Evolutionary conservation across 2,329 filamentous ascomycete species (phyloP), one percentile per base, ranked within the genome.

Genomic region (Ambrosiella xylebori): DNA sequence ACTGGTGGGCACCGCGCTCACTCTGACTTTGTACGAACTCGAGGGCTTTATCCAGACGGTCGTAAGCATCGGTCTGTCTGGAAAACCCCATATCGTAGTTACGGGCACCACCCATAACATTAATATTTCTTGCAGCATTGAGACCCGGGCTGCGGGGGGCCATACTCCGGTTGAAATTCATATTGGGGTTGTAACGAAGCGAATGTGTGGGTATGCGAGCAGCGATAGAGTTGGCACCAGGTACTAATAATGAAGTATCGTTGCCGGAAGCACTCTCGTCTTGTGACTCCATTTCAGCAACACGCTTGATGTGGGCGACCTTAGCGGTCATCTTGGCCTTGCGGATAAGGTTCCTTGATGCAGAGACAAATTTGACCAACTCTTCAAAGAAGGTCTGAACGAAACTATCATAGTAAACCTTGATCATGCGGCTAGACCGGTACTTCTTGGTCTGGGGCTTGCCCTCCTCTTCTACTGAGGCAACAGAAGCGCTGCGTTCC

Each of bases 331-430:
- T 88, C 71, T 88, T 93, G 56, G 85, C 88, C 70, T 91, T 94
- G 54, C 90, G 83, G 68, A 96, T 83, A 63, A 87, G 75, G 69
- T 95, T 95, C 59, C 90, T 77, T 54, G 85, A 86, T 1, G 81
- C 80, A 4, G 86, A 88, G 40, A 96, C 82, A 58, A 86, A 85
- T 61, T 88, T 84, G 59, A 95, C 89, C 54, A 95, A 72, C 58
- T 84, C 77, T 64, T 95, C 89, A 63, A 96, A 88, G 44, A 84
- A 81, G 55, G 81, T 81, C 67, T 96, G 89, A 2, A 94, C 84
- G 61, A 88, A 84, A 63, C 85, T 87, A 67, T 96, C 90, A 67
- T 96, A 96, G 69, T 88, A 90, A n/a, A 96, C 86, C 45, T 93
- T 83, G 52, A 91, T 84, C 76, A 88, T 85, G 59, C 77, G 83